Evolutionary conservation across 2,329 filamentous ascomycete genomes (phyloP), one percentile per base, ranked within the genome.

Genomic region (Verticillium tricorpus): DNA sequence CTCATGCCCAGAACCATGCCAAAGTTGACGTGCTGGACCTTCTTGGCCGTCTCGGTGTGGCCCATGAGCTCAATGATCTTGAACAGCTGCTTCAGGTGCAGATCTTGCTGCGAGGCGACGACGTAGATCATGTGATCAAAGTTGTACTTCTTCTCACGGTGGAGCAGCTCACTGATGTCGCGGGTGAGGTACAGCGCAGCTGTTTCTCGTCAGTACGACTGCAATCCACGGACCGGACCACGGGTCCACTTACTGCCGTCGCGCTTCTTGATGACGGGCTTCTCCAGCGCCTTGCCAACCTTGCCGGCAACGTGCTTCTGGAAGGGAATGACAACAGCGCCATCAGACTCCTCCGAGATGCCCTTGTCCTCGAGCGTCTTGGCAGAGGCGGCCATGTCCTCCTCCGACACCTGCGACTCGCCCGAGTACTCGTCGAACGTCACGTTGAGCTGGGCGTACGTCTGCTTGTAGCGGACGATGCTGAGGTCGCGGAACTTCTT

Each of bases 111-210:
- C 25, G 84, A 87, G 1, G 89, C 89, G 34, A 92, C 86, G 11
- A 93, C 89, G 69, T 92, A 93, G 64, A 92, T 89, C 89, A 93
- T 91, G 72, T 91, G 86, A 76, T 93, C 89, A 50, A 67, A 65
- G 52, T 61, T 56, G 65, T 81, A 80, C 65, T 82, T 82, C 56
- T 83, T 78, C 54, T 80, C 77, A 61, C 90, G 85, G 69, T 87
- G 84, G 60, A 92, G 76, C 32, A 91, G 83, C 70, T 92, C 89
- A 67, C 87, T 89, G 65, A 93, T 89, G 73, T 94, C 90, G 67
- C 90, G 86, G 58, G 91, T 91, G 56, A 93, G 82, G 72, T 94
- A 93, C 37, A 92, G 82, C 50, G 89, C 89, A 14, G 89, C 54
- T 56, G 9, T 8, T 8, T 22, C 45, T 22, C 19, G 45, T 52